These are phyloP conservation scores for Metrosideros polymorpha DNA, from an alignment of 441 rosid species.

Conservation along the genomic window DNA sequence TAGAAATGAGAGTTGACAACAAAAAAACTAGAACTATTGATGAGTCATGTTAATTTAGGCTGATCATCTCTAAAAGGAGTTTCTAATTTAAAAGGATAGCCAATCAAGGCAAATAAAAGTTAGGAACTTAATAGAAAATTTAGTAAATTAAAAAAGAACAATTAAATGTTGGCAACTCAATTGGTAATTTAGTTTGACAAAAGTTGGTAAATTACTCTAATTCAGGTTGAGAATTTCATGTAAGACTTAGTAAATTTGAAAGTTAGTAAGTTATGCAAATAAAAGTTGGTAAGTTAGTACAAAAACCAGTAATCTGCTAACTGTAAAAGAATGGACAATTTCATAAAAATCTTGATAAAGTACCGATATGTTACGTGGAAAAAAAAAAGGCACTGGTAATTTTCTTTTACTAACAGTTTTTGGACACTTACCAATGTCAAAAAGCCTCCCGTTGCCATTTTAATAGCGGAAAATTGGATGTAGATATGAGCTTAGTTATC, in stretches of 20 bases:
- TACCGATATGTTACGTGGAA: not conserved
- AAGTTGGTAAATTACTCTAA: not conserved
- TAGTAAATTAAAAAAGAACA: not conserved
- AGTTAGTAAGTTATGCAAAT: not conserved
- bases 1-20: not conserved
- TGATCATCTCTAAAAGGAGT: not conserved
- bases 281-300: not conserved
- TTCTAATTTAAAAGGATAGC: not conserved
- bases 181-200: not conserved
- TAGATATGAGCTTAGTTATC: not conserved
- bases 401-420: not conserved
- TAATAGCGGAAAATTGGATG: not conserved
- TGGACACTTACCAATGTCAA: not conserved
- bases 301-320: not conserved
- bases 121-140: not conserved
- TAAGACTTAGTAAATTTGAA: not conserved
- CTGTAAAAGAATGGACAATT: not conserved
- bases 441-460: not conserved
- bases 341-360: not conserved
- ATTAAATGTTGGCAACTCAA: not conserved
- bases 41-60: not conserved
- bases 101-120: not conserved
- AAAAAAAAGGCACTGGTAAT: not conserved
- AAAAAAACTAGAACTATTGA: not conserved
- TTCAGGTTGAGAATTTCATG: not conserved